Conservation (phyloP, 2,329 filamentous ascomycete genomes). For the Ophiostoma montium region DNA sequence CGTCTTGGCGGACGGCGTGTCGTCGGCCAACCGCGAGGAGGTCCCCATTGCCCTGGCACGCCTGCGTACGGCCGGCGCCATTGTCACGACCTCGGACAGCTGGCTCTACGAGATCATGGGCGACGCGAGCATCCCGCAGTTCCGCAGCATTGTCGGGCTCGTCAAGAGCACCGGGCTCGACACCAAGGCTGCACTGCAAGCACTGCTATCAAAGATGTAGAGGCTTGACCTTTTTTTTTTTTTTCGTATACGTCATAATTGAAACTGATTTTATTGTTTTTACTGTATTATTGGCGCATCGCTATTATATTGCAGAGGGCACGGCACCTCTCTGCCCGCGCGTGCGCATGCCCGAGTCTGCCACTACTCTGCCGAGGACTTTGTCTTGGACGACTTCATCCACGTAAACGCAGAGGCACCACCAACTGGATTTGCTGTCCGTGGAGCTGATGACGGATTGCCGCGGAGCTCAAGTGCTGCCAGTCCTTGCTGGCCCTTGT, state of each 20-base stretch:
- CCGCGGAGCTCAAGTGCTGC: constrained; percentile 19
- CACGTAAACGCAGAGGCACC: constrained; percentile 90
- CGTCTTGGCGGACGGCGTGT: constrained; percentile 78
- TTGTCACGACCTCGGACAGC: constrained; percentile 78
- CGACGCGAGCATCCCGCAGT: constrained; percentile 60
- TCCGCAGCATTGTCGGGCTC: constrained; percentile 56
- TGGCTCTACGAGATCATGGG: constrained; percentile 81
- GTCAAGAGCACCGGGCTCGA: constrained; percentile 64
- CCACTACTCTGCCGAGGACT: not conserved
- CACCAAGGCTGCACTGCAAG: constrained; percentile 55
- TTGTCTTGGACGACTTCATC: constrained; percentile 44
- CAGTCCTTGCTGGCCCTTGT: constrained; percentile 18
- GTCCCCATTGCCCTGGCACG: constrained; percentile 64
- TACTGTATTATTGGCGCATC: no score
- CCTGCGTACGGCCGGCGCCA: constrained; percentile 59
- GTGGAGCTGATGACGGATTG: constrained; percentile 25
- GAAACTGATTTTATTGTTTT: no score
- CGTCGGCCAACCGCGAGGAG: constrained; percentile 73
- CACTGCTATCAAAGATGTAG: constrained; percentile 47
- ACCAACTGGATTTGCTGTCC: constrained; percentile 68
- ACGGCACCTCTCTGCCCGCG: no score
- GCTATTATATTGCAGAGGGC: no score
- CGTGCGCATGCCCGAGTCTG: not conserved
- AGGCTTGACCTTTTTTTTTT: no score
- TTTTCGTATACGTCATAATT: not conserved